Evolutionary conservation across 345 rosid species (phyloP), one percentile per base, ranked within the genome.

Genomic region (Cochlearia excelsa): DNA sequence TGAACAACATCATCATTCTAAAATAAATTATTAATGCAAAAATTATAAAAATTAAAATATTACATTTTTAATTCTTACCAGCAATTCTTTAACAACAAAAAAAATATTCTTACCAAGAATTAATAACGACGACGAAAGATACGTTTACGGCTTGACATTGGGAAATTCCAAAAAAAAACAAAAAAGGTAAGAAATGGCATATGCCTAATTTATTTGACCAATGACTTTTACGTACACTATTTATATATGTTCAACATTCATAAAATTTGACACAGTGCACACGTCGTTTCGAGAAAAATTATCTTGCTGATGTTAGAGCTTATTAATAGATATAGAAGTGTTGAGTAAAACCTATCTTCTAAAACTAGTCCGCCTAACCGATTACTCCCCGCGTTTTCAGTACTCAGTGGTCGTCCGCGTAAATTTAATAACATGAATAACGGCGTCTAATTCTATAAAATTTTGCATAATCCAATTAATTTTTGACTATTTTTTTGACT

Each of bases 191-290:
- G 34, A 62, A 48, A 62, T 48, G 53, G 5, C 52, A 62, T 49
- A 62, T 28, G 62, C 68, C 63, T 69, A 69, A 69, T 49, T 69
- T 63, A 28, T 44, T 69, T 69, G 74, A 62, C 68, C 68, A 28
- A 48, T 62, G 68, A 56, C 63, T 62, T 48, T 29, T 33, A 16
- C 23, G 23, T 38, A 28, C 51, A 47, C 11, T 61, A 54, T 48
- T 27, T 61, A 54, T 48, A 48, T 54, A 52, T 42, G 52, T 31
- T 62, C 57, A 55, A 59, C 63, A 55, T 61, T 61, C 46, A 54
- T 27, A 30, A 26, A 61, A 47, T 40, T 53, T 54, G 45, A 53
- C 67, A 61, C 73, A 49, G 73, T 68, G 47, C 26, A 52, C 61
- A 30, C 46, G 28, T 46, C 30, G 47, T 26, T 51, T 67, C 44